Percentiles rank a stretch among this genome's conserved stretches.
These are phyloP conservation scores for Selenicereus undatus DNA, from an alignment of 148 eudicot species.

Conservation along the genomic window DNA sequence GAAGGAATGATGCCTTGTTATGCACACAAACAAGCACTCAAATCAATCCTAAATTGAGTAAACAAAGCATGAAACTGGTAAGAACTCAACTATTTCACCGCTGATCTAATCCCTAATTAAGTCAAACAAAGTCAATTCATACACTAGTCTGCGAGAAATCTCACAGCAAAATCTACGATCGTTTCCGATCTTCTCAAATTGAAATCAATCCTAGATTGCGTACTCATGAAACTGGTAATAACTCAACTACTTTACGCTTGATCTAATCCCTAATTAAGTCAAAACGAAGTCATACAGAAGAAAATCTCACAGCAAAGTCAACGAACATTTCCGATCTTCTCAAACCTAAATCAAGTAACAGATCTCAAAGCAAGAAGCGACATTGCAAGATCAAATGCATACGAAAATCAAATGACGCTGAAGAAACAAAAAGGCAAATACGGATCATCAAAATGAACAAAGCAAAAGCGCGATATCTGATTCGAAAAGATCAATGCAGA, in stretches of 20 bases:
- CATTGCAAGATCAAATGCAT: background rate
- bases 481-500: background rate
- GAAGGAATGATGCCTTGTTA: background rate
- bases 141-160: no score
- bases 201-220: background rate
- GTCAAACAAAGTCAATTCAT: background rate
- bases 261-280: background rate
- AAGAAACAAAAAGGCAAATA: background rate
- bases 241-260: background rate
- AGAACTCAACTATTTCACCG: no score
- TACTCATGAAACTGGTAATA: background rate
- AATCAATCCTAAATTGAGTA: no score
- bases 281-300: background rate
- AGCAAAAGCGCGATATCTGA: background rate
- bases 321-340: background rate
- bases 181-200: no score
- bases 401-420: background rate
- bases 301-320: background rate
- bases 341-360: background rate
- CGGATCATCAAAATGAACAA: background rate
- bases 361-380: background rate
- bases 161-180: no score
- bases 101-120: no score
- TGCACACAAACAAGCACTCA: background rate
- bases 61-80: no score